Conservation (phyloP, 2,329 filamentous ascomycete genomes). For the Aspergillus proliferans region DNA sequence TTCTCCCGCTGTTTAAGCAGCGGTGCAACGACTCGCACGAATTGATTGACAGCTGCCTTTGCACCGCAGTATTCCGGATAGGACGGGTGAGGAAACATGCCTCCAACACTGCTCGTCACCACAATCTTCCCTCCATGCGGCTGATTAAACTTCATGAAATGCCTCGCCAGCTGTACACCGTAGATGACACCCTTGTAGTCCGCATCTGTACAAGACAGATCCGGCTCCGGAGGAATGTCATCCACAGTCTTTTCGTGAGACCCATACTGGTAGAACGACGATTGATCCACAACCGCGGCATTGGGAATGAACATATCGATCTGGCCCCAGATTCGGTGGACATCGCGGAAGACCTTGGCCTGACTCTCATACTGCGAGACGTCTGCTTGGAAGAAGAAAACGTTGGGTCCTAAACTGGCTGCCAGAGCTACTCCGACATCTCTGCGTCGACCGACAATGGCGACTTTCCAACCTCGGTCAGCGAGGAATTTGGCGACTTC, state of each 20-base stretch:
- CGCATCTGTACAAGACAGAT: conserved; percentile 44
- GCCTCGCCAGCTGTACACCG: conserved; percentile 44
- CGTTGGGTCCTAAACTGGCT: conserved; percentile 23
- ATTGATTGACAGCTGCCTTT: conserved; percentile 44
- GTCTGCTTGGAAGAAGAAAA: conserved; percentile 42
- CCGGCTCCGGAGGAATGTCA: conserved; percentile 40
- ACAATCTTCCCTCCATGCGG: conserved; percentile 40
- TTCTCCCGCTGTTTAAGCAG: conserved; percentile 43
- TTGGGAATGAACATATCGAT: conserved; percentile 48
- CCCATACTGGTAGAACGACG: conserved; percentile 42
- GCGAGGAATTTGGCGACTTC: conserved; percentile 36
- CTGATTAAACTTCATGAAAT: conserved; percentile 49
- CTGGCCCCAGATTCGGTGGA: conserved; percentile 40
- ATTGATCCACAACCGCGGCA: conserved; percentile 45
- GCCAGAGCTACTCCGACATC: conserved; percentile 30
- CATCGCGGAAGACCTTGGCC: conserved; percentile 36
- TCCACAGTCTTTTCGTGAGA: conserved; percentile 19
- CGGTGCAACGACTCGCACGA: conserved; percentile 35
- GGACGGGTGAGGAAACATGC: conserved; percentile 38
- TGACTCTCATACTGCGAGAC: conserved; percentile 45
- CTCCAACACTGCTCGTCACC: conserved; percentile 40
- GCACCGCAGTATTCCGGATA: conserved; percentile 48
- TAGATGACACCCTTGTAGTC: conserved; percentile 49
- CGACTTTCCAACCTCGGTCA: conserved; percentile 27
- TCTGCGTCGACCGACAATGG: conserved; percentile 33